Evolutionary conservation across 2,329 filamentous ascomycete species (phyloP), one percentile per base, ranked within the genome.

Genomic region (Endothia cerciana): DNA sequence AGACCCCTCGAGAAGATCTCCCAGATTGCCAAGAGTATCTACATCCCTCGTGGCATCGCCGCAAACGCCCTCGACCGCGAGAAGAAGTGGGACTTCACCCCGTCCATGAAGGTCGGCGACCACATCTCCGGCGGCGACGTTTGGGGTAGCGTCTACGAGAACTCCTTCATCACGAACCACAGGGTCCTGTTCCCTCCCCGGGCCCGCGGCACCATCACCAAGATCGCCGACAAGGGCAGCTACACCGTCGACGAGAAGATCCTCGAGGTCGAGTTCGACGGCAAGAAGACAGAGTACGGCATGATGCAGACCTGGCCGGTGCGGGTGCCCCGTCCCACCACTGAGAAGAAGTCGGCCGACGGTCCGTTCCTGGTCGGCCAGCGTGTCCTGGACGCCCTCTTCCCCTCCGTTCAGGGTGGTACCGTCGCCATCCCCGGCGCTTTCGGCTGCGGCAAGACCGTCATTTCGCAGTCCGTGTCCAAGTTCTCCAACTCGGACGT

Each of bases 251-350:
- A 91, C 65, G 91, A 97, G 77, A 96, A 97, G 80, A 90, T 99
- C 70, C 84, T 99, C 75, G 94, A 97, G 80, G 86, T 98, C 70
- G 95, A 99, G 78, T 99, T 99, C 77, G 92, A 99, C 76, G 95
- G 95, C 75, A 93, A 93, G 82, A 97, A 94, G 86, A 91, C 91
- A 65, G 91, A 94, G 78, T 94, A 92, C 79, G 91, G 90, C 77
- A 98, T 99, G 95, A 97, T 98, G 94, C 95, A 99, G 82, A 89
- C 89, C 72, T 99, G 95, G 95, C 95, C 95, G 66, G 95, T 98
- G 74, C 94, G 95, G 85, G 95, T 96, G 61, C 94, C 95, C 65
- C 90, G 95, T 74, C 95, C 95, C 38, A 90, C 91, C 57, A 94
- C 89, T 71, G 95, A 99, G 84, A 97, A 95, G 83, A 87, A 96